Base-by-base conservation (phyloP, 768 basidiomycete genomes). In the Chiua virens region DNA sequence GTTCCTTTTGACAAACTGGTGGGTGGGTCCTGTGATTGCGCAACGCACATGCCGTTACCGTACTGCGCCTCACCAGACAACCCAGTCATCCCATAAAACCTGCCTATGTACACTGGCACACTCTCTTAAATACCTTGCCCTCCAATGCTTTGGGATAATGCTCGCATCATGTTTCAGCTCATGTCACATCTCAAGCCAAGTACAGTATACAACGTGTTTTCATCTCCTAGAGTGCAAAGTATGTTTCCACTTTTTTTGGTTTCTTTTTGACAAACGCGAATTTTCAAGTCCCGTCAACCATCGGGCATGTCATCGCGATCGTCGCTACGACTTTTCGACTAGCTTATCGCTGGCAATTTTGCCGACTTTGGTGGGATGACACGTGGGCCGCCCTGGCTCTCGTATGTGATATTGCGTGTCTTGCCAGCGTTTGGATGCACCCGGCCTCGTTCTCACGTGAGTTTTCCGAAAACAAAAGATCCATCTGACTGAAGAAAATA, bases 331-430 rank as follows among this genome's bases (percentile, higher is more conserved):
- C 37, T 4, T 49, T 57, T 22, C 55, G 65, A 38, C 50, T 66
- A 8, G 20, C 50, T 15, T 56, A 68, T 38, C 66, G 66, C 37
- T 61, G 52, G 46, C 37, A 30, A 36, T 44, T 56, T 23, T 47
- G 50, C 15, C 56, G 23, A 22, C 59, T 64, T 49, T 56, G 59
- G 52, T 68, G 65, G 65, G 65, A 66, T 21, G 65, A 66, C 30
- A 37, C 52, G 28, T 68, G 65, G 65, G 65, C 65, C 6, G 43
- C 49, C 2, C 8, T 57, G 30, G 64, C 65, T 8, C 64, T 66
- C 30, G 15, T 61, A 41, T 59, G 41, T 35, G 64, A 60, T 34
- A 40, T 64, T 8, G 40, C 8, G 10, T 66, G 61, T 47, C 49
- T 66, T 8, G 39, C 39, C 23, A 49, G 56, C 40, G 8, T 63